Evolutionary conservation across 441 rosid species (phyloP), one percentile per base, ranked within the genome.

Genomic region (Flueggea neowawraea): DNA sequence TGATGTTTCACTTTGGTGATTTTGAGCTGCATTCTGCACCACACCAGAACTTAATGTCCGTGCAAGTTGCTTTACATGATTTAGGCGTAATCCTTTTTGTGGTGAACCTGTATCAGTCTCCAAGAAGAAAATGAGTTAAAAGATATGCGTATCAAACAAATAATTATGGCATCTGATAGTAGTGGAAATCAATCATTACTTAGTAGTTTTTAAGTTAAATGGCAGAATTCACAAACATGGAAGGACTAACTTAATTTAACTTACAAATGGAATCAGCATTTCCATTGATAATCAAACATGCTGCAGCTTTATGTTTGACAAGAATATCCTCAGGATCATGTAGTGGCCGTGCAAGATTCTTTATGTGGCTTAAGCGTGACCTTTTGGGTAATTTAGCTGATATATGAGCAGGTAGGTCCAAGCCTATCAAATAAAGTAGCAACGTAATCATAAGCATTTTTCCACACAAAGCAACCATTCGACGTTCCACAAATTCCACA

Each of bases 281-380:
- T 62, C 63, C 76, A 22, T 67, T 66, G 63, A 55, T 58, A 12
- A 69, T 51, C 52, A 65, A 68, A 60, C 76, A 77, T 16, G 71
- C 65, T 8, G 69, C 54, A 60, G 71, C 56, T 57, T 52, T 60
- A 49, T 77, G 74, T 71, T 10, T 51, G 17, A 22, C 28, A 22
- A 22, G 28, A 22, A 22, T 22, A 22, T 22, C 28, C 28, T 22
- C 28, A 22, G 28, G 28, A 22, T 66, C 71, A 69, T 77, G 71
- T 16, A 80, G 50, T 55, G 84, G 79, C 63, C 98, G 82, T 2
- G 98, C 98, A 54, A 90, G 68, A 79, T 82, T 89, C 65, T 89
- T 94, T 65, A 94, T 41, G 39, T 81, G 95, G 69, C 67, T 94
- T 52, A 94, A 70, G 8, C 97, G 80, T 56, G 87, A 66, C 61